Evolutionary conservation across 495 filamentous ascomycete species (phyloP).

Genomic region (Hypoxylon subgilvum): DNA sequence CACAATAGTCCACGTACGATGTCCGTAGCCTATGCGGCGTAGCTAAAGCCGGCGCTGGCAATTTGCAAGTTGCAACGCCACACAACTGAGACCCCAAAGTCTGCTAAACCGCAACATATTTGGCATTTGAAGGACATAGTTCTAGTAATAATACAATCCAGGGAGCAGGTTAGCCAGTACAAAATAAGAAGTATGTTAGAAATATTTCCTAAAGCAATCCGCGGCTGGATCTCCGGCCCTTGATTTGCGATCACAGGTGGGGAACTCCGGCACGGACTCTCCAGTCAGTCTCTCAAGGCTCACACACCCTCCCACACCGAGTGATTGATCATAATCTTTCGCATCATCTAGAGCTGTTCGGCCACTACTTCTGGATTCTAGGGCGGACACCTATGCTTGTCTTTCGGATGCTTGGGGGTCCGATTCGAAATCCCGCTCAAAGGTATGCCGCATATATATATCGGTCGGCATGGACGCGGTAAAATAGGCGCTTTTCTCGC

Average conservation of each 20-base stretch:
- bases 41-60: too few species aligned
- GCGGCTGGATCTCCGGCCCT: background rate
- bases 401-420: constrained; percentile 27
- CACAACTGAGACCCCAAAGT: background rate
- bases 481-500: background rate
- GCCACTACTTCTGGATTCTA: background rate
- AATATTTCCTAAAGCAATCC: background rate
- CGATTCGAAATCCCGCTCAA: too few species aligned
- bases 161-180: background rate
- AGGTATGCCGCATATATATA: constrained; percentile 9
- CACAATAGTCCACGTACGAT: background rate
- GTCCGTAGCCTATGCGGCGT: too few species aligned
- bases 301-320: background rate
- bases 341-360: background rate
- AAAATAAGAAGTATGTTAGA: background rate
- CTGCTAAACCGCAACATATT: background rate
- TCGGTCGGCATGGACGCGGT: background rate
- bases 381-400: background rate
- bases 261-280: constrained; percentile 34
- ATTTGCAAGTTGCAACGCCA: too few species aligned
- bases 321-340: background rate
- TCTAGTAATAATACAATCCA: background rate
- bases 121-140: background rate
- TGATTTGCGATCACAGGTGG: constrained; percentile 18
- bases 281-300: too few species aligned